Evolutionary conservation across 345 rosid genomes (phyloP).

Genomic region (Bruguiera sexangula): DNA sequence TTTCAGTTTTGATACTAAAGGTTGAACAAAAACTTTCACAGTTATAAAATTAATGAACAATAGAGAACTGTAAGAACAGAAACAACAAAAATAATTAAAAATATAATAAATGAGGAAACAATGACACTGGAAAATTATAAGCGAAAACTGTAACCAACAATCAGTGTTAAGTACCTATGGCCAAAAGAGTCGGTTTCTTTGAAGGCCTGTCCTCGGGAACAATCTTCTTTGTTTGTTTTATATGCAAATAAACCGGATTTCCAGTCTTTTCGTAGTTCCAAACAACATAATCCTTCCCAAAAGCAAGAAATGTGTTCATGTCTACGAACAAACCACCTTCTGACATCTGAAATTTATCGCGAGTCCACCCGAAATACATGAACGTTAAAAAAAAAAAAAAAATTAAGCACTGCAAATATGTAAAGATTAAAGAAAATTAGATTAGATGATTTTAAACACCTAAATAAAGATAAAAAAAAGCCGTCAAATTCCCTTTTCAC

Average conservation of each 20-base stretch:
- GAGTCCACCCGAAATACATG: not conserved
- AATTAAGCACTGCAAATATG: too few relatives aligned
- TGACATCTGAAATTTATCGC: constrained; percentile 53
- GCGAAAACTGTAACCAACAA: not conserved
- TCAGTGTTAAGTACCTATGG: constrained; percentile 56
- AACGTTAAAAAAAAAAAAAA: too few relatives aligned
- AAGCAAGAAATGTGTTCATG: constrained; percentile 86
- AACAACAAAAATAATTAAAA: too few relatives aligned
- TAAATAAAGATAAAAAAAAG: too few relatives aligned
- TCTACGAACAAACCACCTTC: constrained; percentile 91
- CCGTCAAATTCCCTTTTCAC: too few relatives aligned
- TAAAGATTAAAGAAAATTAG: too few relatives aligned
- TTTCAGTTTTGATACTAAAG: too few relatives aligned
- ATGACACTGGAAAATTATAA: not conserved
- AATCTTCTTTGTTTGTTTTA: constrained; percentile 69
- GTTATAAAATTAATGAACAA: too few relatives aligned
- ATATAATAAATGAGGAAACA: too few relatives aligned
- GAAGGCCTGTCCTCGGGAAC: constrained; percentile 83
- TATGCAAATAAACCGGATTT: constrained; percentile 81
- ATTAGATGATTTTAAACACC: too few relatives aligned
- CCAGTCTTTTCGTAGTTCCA: constrained; percentile 95
- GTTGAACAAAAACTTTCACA: too few relatives aligned
- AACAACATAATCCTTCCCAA: constrained; percentile 75
- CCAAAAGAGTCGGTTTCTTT: constrained; percentile 86
- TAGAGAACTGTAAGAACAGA: too few relatives aligned